Base-by-base conservation (phyloP, 2,329 filamentous ascomycete species). In the Pyrenochaeta sp. region DNA sequence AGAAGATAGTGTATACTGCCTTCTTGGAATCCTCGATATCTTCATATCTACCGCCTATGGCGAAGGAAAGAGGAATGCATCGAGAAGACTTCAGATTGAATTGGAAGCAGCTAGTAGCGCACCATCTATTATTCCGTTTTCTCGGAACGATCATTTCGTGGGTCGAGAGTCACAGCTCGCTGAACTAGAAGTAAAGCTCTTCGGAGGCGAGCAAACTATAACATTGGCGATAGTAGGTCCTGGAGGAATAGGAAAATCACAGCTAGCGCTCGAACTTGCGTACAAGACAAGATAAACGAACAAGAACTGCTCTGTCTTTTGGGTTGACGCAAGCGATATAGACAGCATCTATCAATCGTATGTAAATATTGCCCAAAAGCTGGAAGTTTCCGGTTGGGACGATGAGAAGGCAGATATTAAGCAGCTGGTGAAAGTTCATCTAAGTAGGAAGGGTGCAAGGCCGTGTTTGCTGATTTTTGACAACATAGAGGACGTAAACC, bases 271-370 rank as follows among this genome's bases (percentile, higher is more conserved):
- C 2, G 69, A 78, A 52, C 51, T 80, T 29, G 77, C 75, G 3
- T 72, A 80, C 62, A 75, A 71, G 63, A 68, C 66, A 2, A 76
- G 68, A 49, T 45, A 75, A 9, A 67, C 71, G 33, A 41, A 67
- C 29, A 69, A 71, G 1, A 68, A 73, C 4, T 78, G 67, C 45
- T 78, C 74, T 0, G 61, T 83, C 45, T 75, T 83, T 54, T 83
- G 77, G 79, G 68, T 82, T 4, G 72, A 77, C 4, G 78, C 75
- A 6, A 65, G 71, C 20, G 78, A 74, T 51, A 52, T 59, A n/a
- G 73, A 70, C 14, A 75, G 63, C 48, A 74, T 82, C 49, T 67
- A 79, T 32, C 71, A 77, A 46, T 76, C 76, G n/a, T 66, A 60
- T 51, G 36, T 45, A 45, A 59, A 41, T 31, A 45, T 64, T 51